Evolutionary conservation across 306 rosid species (phyloP), one percentile per base, ranked within the genome.

Genomic region (Cicer cuneatum): DNA sequence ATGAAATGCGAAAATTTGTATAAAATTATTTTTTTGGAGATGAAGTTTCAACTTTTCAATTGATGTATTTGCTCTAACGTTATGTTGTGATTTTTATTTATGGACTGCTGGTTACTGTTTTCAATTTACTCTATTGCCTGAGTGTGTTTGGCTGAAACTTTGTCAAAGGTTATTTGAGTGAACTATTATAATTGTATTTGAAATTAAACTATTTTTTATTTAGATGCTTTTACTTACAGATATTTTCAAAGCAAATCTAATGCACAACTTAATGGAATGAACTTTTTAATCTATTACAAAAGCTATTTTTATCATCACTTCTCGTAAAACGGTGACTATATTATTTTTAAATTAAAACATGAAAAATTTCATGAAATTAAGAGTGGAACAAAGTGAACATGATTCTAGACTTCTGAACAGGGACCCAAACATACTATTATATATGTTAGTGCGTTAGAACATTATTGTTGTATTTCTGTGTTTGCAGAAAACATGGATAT

Each of bases 401-500:
- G 45, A 37, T 61, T 37, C 66, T n/a, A 15, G 14, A n/a, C 66
- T 35, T 60, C 45, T 0, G 45, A 37, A 7, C 43, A 60, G 12
- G 42, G 11, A 37, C 12, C 19, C 10, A 9, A n/a, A 37, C 8
- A 35, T 37, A 60, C 21, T 35, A 2, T 2, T 24, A 51, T 49
- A 33, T 51, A 16, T 70, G 42, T 52, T 11, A 9, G 8, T 69
- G 57, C 45, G 41, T 29, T 43, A 19, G 75, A 16, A 51, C 64
- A 74, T 65, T 66, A 64, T 53, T 71, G 46, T 40, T 45, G 63
- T 69, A 65, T 56, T 71, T 64, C 39, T 16, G 7, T 7, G 13
- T 56, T 37, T 66, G 54, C 10, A 16, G 38, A 74, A 59, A 57
- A 69, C 16, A 45, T 58, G 52, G 67, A 37, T 12, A 12, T 9